These are phyloP conservation scores for Penicillium chermesinum DNA, from an alignment of 495 filamentous ascomycete genomes.

Conservation along the genomic window DNA sequence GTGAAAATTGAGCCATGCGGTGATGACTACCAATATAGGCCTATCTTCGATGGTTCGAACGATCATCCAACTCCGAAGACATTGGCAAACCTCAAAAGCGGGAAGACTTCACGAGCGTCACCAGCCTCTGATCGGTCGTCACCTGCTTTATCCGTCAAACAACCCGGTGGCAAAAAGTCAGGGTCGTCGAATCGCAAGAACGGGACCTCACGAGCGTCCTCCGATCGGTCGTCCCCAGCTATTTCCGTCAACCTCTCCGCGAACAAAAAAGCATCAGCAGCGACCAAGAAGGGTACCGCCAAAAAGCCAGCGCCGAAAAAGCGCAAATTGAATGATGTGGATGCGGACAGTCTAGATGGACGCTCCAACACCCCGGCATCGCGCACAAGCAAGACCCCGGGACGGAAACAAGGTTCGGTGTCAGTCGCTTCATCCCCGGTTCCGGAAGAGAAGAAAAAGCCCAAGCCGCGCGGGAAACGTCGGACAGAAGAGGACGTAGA, in stretches of 20 bases:
- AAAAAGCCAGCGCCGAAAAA: slow-evolving; percentile 55
- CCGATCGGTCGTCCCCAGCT: slow-evolving; percentile 27
- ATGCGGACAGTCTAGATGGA: slow-evolving; percentile 41
- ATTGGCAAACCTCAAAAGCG: slow-evolving; percentile 36
- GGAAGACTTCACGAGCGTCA: slow-evolving; percentile 20
- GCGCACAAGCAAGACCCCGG: slow-evolving; percentile 45
- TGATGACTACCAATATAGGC: slow-evolving; percentile 24
- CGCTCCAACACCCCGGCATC: slow-evolving; percentile 45
- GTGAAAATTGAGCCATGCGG: slow-evolving; percentile 36
- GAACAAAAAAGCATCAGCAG: slow-evolving; percentile 33
- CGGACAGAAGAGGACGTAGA: slow-evolving; percentile 19
- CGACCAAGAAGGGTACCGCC: slow-evolving; percentile 52
- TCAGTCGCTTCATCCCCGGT: slow-evolving; percentile 38
- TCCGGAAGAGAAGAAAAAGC: slow-evolving; percentile 35
- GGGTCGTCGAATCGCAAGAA: slow-evolving; percentile 44
- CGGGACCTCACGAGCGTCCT: slow-evolving; percentile 33
- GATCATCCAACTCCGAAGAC: slow-evolving; percentile 41
- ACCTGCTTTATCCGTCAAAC: slow-evolving; percentile 26
- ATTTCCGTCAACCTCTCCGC: slow-evolving; percentile 25
- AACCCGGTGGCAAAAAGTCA: slow-evolving; percentile 31
- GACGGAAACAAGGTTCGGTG: slow-evolving; percentile 37
- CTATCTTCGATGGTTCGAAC: slow-evolving; percentile 25
- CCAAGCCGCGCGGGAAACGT: slow-evolving; percentile 21
- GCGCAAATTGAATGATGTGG: slow-evolving; percentile 47
- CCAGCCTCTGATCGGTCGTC: slow-evolving; percentile 24